phyloP scores from a whole-genome alignment of 2,329 filamentous ascomycete species.

The Beauveria sp. region DNA sequence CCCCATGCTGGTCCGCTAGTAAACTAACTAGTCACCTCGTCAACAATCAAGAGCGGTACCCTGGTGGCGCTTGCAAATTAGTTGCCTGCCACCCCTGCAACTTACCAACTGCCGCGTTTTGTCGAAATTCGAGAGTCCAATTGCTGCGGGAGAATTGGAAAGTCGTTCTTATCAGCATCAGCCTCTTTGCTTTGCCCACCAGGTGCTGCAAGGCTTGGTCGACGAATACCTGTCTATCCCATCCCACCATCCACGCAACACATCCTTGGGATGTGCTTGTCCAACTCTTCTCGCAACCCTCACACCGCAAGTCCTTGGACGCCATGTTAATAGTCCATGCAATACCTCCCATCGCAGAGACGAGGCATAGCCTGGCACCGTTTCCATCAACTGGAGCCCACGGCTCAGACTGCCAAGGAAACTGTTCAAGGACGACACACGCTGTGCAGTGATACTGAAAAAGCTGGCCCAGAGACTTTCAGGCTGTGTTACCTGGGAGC shows the following conservation, averaged over 20 bases:
- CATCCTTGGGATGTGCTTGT: not conserved
- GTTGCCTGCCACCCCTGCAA: not conserved
- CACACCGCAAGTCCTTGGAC: not conserved
- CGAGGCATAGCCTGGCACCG: not conserved
- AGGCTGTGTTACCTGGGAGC: not conserved
- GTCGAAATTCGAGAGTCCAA: not conserved
- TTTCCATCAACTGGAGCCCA: not conserved
- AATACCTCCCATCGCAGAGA: no score
- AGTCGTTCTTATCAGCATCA: not conserved
- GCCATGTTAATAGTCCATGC: not conserved
- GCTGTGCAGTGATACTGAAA: no score
- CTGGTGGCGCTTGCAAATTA: not conserved
- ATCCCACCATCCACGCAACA: not conserved
- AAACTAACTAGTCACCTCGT: not conserved
- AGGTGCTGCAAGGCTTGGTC: not conserved
- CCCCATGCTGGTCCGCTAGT: not conserved
- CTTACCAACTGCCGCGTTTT: constrained; percentile 4
- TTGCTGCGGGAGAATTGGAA: not conserved
- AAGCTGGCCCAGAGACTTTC: not conserved
- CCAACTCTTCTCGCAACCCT: not conserved
- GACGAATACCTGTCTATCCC: not conserved
- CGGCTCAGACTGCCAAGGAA: not conserved
- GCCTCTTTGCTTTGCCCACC: not conserved
- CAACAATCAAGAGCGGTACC: not conserved
- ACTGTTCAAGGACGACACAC: no score